Percentiles rank a stretch among this genome's conserved stretches.
These are phyloP conservation scores for Gymnopilus junonius DNA, from an alignment of 768 basidiomycete genomes.

Conservation along the genomic window DNA sequence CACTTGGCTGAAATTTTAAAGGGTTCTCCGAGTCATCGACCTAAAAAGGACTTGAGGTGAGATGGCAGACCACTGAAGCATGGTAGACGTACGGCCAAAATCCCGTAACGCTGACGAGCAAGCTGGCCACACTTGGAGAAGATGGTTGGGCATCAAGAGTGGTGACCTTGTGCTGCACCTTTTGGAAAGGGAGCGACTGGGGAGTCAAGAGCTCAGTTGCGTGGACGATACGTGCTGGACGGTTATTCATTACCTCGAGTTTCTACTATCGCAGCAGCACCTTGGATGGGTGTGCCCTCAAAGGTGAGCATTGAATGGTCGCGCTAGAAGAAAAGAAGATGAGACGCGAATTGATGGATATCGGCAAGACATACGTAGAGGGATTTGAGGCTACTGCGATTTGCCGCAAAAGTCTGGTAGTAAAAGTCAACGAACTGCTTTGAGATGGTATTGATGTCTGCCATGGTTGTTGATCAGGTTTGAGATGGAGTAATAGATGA, in stretches of 20 bases:
- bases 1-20: constrained; percentile 88
- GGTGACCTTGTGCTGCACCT: constrained; percentile 78
- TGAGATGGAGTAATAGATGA: constrained; percentile 6
- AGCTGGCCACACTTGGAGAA: constrained; percentile 51
- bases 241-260: constrained; percentile 54
- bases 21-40: constrained; percentile 82
- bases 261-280: constrained; percentile 67
- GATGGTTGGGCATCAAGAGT: constrained; percentile 93
- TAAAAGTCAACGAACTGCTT: constrained; percentile 83
- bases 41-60: constrained; percentile 41
- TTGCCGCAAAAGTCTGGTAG: constrained; percentile 75
- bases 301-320: constrained; percentile 83
- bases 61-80: not conserved
- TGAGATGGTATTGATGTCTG: constrained; percentile 76
- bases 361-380: constrained; percentile 75
- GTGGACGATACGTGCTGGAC: not conserved
- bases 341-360: constrained; percentile 16
- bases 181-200: constrained; percentile 79
- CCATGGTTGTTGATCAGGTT: constrained; percentile 48
- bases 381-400: constrained; percentile 55
- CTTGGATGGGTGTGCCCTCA: constrained; percentile 66
- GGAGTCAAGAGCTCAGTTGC: constrained; percentile 8
- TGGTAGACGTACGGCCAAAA: constrained; percentile 53
- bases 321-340: constrained; percentile 57
- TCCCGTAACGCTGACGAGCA: constrained; percentile 90